These are phyloP conservation scores for Pseudohalonectria lignicola DNA, from an alignment of 2,329 filamentous ascomycete genomes.

Conservation along the genomic window DNA sequence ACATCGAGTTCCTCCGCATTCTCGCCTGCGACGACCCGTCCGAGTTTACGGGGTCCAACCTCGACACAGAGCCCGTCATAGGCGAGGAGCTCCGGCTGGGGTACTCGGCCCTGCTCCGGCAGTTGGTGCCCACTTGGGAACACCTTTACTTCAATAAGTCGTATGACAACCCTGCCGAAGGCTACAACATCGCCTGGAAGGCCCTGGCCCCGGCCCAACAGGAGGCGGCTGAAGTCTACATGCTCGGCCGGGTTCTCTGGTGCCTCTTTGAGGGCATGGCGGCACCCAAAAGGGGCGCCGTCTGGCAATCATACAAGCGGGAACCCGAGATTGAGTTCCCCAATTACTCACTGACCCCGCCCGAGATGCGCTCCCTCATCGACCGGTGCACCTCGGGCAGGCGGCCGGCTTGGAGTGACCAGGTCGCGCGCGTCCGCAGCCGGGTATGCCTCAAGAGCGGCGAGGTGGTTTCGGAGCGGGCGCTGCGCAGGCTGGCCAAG, in stretches of 20 bases:
- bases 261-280: slow-evolving; percentile 51
- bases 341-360: slow-evolving; percentile 21
- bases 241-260: slow-evolving; percentile 51
- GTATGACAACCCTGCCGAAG: slow-evolving; percentile 34
- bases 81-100: slow-evolving; percentile 24
- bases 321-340: slow-evolving; percentile 48
- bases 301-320: slow-evolving; percentile 48
- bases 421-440: slow-evolving; percentile 1
- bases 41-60: slow-evolving; percentile 6
- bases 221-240: slow-evolving; percentile 49
- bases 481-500: slow-evolving; percentile 1
- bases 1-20: slow-evolving; percentile 45
- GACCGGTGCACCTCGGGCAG: slow-evolving; percentile 5
- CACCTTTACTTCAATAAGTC: slow-evolving; percentile 10
- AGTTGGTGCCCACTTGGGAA: slow-evolving; percentile 33
- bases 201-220: slow-evolving; percentile 38
- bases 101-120: slow-evolving; percentile 29
- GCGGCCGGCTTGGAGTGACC: slow-evolving; percentile 2
- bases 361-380: slow-evolving; percentile 6
- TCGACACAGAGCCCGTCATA: slow-evolving; percentile 23
- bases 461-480: slow-evolving; percentile 1
- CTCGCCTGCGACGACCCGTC: slow-evolving; percentile 32
- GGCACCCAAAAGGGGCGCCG: slow-evolving; percentile 42
- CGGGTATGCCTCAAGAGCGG: slow-evolving; percentile 3
- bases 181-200: slow-evolving; percentile 47